Base-by-base conservation (phyloP, 1,284 basidiomycete genomes). In the Rhodotorula glutinis region DNA sequence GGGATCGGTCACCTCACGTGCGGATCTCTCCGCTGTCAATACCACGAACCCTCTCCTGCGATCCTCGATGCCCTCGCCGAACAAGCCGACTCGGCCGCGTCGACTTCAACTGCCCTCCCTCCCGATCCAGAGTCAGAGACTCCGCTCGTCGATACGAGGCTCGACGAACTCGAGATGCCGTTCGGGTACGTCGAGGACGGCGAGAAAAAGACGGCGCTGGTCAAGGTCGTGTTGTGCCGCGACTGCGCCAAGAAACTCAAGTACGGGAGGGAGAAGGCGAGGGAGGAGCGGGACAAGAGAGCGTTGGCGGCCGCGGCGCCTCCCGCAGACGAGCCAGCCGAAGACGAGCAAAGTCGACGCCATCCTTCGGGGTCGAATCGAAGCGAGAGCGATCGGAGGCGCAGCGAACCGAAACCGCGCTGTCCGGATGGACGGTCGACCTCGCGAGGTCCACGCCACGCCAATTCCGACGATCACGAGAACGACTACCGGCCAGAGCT, bases 181-280 rank as follows among this genome's bases (percentile, higher is more conserved):
- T 97, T 97, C 74, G 84, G 85, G 3, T 96, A 97, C 77, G 80
- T 83, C 33, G 93, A 97, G 76, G 84, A 85, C 10, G 90, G 88
- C 0, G 82, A 86, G 74, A 79, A 76, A 62, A 93, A 91, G 78
- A 85, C 85, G 57, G 90, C 91, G 0, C 80, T 95, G 16, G 93
- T 96, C 56, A 96, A 97, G 77, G 86, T 93, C 2, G 90, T 90
- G 1, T 79, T 96, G 29, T 97, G 92, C 76, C 77, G 81, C 27
- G 84, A 80, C 73, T 96, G 93, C 76, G 79, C 85, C 57, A 85
- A 84, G 76, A 96, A 94, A 82, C 79, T 97, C 73, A 86, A 88
- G 83, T 92, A 88, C 67, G 84, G 83, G 71, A 85, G 86, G 75
- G 86, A 88, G 41, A 74, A 73, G 44, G 71, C 60, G 38, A 74